Evolutionary conservation across 306 rosid species (phyloP).

Genomic region (Sindora glabra): DNA sequence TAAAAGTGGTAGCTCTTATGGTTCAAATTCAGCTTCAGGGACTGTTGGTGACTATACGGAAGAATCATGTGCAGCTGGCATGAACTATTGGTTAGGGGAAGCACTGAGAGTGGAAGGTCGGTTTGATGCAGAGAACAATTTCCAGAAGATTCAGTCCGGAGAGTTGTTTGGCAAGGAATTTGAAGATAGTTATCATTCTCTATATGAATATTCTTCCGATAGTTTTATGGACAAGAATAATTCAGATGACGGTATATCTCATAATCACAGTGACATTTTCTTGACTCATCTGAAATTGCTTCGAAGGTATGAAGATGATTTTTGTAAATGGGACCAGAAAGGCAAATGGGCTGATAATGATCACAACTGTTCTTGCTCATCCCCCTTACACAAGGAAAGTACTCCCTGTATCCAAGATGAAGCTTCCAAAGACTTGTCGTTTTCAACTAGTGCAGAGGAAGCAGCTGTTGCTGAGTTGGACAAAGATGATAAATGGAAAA

Average conservation of each 20-base stretch:
- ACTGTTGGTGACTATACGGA: conserved; percentile 17
- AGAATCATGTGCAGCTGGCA: conserved; percentile 12
- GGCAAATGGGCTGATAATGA: conserved; percentile 30
- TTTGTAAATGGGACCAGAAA: conserved; percentile 46
- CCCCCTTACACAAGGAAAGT: conserved; percentile 13
- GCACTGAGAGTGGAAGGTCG: conserved; percentile 22
- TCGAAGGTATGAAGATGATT: conserved; percentile 9
- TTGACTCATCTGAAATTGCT: background rate
- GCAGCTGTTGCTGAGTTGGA: background rate
- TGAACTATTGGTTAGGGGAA: conserved; percentile 21
- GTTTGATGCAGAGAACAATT: conserved; percentile 16
- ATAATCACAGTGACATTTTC: background rate
- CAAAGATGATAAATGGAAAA: background rate
- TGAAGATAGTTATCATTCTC: conserved; percentile 23
- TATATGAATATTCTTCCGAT: conserved; percentile 15
- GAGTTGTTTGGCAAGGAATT: conserved; percentile 7
- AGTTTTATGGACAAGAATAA: background rate
- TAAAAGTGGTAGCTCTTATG: conserved; percentile 34
- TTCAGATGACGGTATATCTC: background rate
- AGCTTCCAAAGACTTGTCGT: background rate
- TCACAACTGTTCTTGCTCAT: background rate
- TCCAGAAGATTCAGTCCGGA: conserved; percentile 7
- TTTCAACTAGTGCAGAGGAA: background rate
- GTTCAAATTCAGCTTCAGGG: conserved; percentile 34
- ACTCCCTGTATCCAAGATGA: background rate